Base-by-base conservation (phyloP, 257 asterid species). In the Fraxinus quadrangulata region DNA sequence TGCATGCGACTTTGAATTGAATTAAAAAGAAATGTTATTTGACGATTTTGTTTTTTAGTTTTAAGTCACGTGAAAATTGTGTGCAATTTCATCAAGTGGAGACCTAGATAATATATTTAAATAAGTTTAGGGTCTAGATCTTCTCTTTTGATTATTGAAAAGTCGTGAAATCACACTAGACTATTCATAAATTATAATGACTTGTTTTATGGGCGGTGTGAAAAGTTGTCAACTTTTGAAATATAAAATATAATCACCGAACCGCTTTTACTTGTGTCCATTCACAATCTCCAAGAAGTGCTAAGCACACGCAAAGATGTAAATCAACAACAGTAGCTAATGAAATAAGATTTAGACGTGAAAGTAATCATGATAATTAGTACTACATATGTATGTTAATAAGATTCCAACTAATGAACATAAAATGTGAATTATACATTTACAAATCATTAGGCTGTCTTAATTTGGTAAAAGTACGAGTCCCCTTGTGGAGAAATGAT, bases 391-490 rank as follows among this genome's bases (percentile, higher is more conserved):
- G 49, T 42, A 11, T 42, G 47, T 40, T 40, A 9, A 40, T 26
- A 21, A 63, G 63, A 54, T 54, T 54, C 28, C 65, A 54, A 54
- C 24, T 1, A n/a, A 5, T n/a, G 13, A 56, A n/a, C 28, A n/a
- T 7, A 56, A 8, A n/a, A 23, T 47, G 0, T 47, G 56, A 14
- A 47, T 47, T 56, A n/a, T 17, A 26, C 24, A 56, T 56, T n/a
- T n/a, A 56, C 66, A 59, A 21, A 59, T 59, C 67, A 59, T 59
- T 59, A 21, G 31, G 4, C 30, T 2, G 67, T 59, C 67, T 78
- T 30, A 80, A 70, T 83, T 69, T n/a, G 42, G 69, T 73, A 34
- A 68, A 19, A 56, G 66, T 56, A 56, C 26, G 12, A 19, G 63
- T 40, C 49, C 49, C 49, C 49, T 40, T 40, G 21, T 14, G 63